A percentile compares a stretch with the other conserved stretches of the same genome.
These are phyloP conservation scores for Colletotrichum noveboracense DNA, from an alignment of 2,329 filamentous ascomycete genomes.

Conservation along the genomic window DNA sequence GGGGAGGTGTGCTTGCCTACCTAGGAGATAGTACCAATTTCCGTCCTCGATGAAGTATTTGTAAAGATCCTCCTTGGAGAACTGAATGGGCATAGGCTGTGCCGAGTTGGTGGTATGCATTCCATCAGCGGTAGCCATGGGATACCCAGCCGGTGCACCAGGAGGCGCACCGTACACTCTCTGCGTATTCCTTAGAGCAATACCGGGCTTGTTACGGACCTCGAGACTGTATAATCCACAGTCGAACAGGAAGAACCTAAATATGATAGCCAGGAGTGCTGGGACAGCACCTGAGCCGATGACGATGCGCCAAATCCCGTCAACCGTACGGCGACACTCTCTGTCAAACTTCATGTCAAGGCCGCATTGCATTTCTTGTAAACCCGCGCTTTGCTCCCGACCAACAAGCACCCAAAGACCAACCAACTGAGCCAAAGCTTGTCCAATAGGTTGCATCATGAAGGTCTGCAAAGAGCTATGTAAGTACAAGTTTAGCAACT, in stretches of 20 bases:
- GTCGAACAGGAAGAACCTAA: conserved; percentile 71
- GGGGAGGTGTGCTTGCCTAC: conserved; percentile 18
- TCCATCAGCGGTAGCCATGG: conserved; percentile 31
- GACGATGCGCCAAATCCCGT: conserved; percentile 71
- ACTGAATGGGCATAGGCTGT: conserved; percentile 49
- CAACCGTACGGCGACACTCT: conserved; percentile 52
- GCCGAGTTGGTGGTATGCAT: conserved; percentile 37
- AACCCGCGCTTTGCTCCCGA: conserved; percentile 43
- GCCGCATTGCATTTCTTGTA: conserved; percentile 53
- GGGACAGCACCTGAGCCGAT: conserved; percentile 70
- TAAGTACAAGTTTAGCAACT: not conserved
- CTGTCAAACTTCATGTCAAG: conserved; percentile 48
- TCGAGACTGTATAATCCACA: conserved; percentile 70
- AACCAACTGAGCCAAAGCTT: conserved; percentile 68
- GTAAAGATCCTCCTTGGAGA: conserved; percentile 51
- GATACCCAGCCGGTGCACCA: conserved; percentile 23
- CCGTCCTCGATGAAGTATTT: conserved; percentile 55
- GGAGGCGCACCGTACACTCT: conserved; percentile 56
- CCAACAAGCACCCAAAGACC: conserved; percentile 58
- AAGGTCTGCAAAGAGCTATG: conserved; percentile 40
- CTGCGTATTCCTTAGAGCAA: conserved; percentile 64
- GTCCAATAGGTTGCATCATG: conserved; percentile 72
- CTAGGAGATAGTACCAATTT: conserved; percentile 50
- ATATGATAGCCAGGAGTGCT: conserved; percentile 67
- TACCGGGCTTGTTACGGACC: conserved; percentile 65